Conservation (phyloP, 2,329 filamentous ascomycete species). For the Monilinia vaccinii-corymbosi region DNA sequence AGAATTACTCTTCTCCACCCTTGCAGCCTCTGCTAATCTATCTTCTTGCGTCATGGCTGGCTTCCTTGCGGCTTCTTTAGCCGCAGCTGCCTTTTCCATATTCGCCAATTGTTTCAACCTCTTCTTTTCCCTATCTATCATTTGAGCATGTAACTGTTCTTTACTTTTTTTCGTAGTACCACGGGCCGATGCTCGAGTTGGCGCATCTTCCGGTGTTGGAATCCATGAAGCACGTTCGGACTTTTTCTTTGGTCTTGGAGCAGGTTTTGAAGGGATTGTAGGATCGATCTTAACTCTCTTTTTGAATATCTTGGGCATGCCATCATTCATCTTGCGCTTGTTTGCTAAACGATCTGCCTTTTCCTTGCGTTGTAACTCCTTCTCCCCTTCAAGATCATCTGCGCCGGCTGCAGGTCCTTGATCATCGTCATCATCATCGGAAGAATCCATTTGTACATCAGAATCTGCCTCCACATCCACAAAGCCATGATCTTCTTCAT, state of each 20-base stretch:
- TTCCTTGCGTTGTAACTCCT: constrained; percentile 70
- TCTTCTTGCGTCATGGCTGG: constrained; percentile 86
- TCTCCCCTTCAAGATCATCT: constrained; percentile 72
- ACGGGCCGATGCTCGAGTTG: constrained; percentile 52
- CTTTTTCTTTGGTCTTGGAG: constrained; percentile 52
- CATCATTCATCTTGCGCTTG: constrained; percentile 74
- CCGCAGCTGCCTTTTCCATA: constrained; percentile 52
- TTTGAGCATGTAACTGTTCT: constrained; percentile 52
- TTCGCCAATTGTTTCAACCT: constrained; percentile 60
- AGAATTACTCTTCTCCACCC: constrained; percentile 76
- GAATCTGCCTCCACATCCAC: constrained; percentile 59
- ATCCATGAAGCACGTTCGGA: constrained; percentile 64
- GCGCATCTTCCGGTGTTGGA: constrained; percentile 51
- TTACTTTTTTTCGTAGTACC: constrained; percentile 54
- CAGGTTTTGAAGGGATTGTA: constrained; percentile 33
- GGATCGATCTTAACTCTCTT: constrained; percentile 70
- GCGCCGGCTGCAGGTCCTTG: constrained; percentile 50
- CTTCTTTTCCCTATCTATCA: constrained; percentile 63
- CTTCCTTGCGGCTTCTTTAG: constrained; percentile 61
- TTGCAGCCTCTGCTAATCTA: constrained; percentile 69
- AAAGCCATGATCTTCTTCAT: constrained; percentile 58
- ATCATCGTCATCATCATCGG: constrained; percentile 76
- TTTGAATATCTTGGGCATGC: constrained; percentile 58
- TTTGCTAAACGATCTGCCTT: constrained; percentile 59
- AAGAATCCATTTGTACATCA: constrained; percentile 80